phyloP scores from a whole-genome alignment of 371 early-diverging fungal genomes.

The Zancudomyces culisetae region DNA sequence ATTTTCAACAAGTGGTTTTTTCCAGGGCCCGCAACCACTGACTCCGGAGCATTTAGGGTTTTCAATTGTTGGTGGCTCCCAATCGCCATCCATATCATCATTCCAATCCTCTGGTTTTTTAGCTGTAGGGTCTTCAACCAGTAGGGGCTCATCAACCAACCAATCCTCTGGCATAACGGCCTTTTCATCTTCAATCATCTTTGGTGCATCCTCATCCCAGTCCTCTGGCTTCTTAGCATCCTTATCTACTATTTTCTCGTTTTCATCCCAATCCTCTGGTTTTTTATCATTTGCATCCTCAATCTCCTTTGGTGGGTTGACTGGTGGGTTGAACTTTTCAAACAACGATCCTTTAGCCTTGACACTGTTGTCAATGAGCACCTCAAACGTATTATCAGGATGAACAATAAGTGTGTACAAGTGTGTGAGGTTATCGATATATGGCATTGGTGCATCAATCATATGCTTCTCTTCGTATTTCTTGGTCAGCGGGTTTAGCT shows the following conservation, averaged over 20 bases:
- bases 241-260: constrained; percentile 66
- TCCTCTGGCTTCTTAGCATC: constrained; percentile 72
- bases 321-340: constrained; percentile 76
- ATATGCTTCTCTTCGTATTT: constrained; percentile 58
- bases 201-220: constrained; percentile 65
- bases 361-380: constrained; percentile 59
- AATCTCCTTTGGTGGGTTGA: constrained; percentile 77
- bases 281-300: constrained; percentile 74
- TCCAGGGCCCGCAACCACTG: constrained; percentile 81
- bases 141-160: constrained; percentile 37
- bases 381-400: constrained; percentile 72
- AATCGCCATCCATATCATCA: constrained; percentile 58
- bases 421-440: constrained; percentile 50
- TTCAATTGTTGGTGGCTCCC: constrained; percentile 39
- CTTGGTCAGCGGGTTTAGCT: constrained; percentile 55
- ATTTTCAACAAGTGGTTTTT: constrained; percentile 66
- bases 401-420: constrained; percentile 69
- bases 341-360: constrained; percentile 49
- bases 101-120: constrained; percentile 89
- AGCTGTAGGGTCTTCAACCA: constrained; percentile 61
- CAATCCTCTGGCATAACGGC: constrained; percentile 39
- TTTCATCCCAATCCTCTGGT: constrained; percentile 91
- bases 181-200: constrained; percentile 31
- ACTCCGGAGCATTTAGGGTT: constrained; percentile 58
- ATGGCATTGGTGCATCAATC: constrained; percentile 41